Percentiles rank a stretch among this genome's conserved stretches.
Evolutionary conservation across 148 eudicot genomes (phyloP).

Genomic region (Amaranthus palmeri): DNA sequence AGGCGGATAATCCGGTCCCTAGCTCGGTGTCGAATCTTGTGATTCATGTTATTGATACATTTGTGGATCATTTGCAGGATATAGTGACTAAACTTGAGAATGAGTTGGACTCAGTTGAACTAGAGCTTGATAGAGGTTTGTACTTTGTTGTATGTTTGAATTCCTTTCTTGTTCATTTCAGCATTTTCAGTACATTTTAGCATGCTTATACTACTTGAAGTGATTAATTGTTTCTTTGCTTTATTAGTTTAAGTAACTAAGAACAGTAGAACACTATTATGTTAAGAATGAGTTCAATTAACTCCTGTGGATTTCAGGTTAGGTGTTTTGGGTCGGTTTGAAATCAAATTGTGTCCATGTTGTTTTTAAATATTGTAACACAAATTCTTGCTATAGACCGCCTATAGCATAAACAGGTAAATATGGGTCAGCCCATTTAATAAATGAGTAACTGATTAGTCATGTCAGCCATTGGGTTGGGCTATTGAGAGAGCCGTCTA

Average conservation of each 20-base stretch:
- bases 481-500: no score
- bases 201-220: background rate
- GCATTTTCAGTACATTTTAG: background rate
- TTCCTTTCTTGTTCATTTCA: background rate
- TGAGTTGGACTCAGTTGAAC: constrained; percentile 84
- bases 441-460: no score
- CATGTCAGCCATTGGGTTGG: no score
- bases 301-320: no score
- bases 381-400: no score
- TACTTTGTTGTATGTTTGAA: background rate
- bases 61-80: constrained; percentile 94
- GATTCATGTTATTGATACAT: constrained; percentile 86
- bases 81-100: constrained; percentile 81
- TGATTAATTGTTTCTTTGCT: background rate
- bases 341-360: no score
- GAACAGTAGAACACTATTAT: no score
- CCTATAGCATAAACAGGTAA: no score
- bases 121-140: constrained; percentile 83
- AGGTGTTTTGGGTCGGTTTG: no score
- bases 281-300: no score
- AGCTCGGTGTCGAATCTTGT: constrained; percentile 75
- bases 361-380: no score
- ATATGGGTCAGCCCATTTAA: no score
- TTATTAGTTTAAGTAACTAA: background rate
- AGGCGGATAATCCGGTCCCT: constrained; percentile 97